Evolutionary conservation across 1,139 yeast species (phyloP).

Genomic region (Blastobotrys serpentis): DNA sequence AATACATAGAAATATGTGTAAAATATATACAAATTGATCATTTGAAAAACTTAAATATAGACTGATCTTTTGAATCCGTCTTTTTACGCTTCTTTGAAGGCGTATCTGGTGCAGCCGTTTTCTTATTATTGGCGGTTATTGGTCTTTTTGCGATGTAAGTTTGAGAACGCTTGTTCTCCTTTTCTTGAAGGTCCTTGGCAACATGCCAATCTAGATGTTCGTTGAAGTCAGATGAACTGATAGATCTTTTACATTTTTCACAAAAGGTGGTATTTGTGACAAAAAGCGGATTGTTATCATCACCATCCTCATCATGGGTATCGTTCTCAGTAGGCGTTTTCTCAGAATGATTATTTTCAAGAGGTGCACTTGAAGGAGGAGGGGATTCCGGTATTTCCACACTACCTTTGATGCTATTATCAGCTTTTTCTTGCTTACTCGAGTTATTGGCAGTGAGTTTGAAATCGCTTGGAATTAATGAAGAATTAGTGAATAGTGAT

Average conservation of each 20-base stretch:
- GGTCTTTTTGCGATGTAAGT: background rate
- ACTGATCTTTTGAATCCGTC: slow-evolving; percentile 14
- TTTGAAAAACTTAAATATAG: slow-evolving; percentile 17
- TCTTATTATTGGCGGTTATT: background rate
- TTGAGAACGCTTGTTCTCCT: slow-evolving; percentile 23
- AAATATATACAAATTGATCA: background rate
- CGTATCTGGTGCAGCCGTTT: background rate
- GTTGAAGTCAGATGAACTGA: slow-evolving; percentile 23
- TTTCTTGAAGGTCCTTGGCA: slow-evolving; percentile 48
- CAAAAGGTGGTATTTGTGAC: slow-evolving; percentile 28
- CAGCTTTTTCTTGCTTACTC: too few species aligned
- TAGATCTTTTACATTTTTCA: slow-evolving; percentile 30
- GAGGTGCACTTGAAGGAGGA: too few species aligned
- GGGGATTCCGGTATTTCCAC: too few species aligned
- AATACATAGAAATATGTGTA: background rate
- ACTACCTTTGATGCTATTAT: too few species aligned
- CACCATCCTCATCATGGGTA: slow-evolving; percentile 12
- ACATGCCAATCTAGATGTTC: slow-evolving; percentile 45
- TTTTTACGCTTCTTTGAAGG: slow-evolving; percentile 9
- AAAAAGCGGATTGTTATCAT: slow-evolving; percentile 25
- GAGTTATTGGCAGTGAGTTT: too few species aligned
- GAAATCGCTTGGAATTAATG: background rate
- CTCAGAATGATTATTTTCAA: too few species aligned
- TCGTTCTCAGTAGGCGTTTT: background rate
- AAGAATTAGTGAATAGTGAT: background rate